Conservation (phyloP, 2,329 filamentous ascomycete species). For the Fusarium anguioides region DNA sequence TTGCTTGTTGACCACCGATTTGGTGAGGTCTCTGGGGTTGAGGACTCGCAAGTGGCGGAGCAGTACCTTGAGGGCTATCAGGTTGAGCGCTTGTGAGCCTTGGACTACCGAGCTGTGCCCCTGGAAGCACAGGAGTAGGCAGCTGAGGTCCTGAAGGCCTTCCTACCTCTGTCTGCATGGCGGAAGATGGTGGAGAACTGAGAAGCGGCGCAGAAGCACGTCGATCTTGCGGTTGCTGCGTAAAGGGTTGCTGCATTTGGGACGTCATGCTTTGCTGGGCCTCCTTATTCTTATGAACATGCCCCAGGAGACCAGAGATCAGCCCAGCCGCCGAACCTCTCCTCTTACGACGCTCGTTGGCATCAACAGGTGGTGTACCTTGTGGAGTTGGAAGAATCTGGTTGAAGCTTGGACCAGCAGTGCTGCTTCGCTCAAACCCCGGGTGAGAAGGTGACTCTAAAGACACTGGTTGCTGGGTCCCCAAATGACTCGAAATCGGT, state of each 20-base stretch:
- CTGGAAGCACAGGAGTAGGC: slow-evolving; percentile 21
- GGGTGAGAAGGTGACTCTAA: slow-evolving; percentile 33
- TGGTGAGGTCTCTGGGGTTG: slow-evolving; percentile 35
- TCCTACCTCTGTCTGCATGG: slow-evolving; percentile 12
- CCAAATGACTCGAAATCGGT: slow-evolving; percentile 31
- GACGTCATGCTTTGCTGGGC: slow-evolving; percentile 6
- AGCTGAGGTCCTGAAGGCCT: slow-evolving; percentile 17
- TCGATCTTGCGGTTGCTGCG: slow-evolving; percentile 22
- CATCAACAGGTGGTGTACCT: slow-evolving; percentile 8
- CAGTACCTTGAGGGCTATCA: neutral
- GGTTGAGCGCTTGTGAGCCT: slow-evolving; percentile 7
- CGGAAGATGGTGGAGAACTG: neutral
- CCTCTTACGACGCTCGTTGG: slow-evolving; percentile 41
- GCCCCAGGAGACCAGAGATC: slow-evolving; percentile 47
- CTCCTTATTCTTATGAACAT: slow-evolving; percentile 38
- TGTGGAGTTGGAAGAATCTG: slow-evolving; percentile 23
- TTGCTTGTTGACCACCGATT: slow-evolving; percentile 17
- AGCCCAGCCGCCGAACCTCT: slow-evolving; percentile 48
- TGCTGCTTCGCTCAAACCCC: slow-evolving; percentile 39
- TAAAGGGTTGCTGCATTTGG: slow-evolving; percentile 26
- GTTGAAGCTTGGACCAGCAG: slow-evolving; percentile 34
- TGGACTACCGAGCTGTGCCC: slow-evolving; percentile 14
- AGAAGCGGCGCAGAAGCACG: slow-evolving; percentile 16
- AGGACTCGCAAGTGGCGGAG: slow-evolving; percentile 28
- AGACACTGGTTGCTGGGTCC: slow-evolving; percentile 20